Evolutionary conservation across 225 moss, liverwort and hornwort genomes (phyloP).

Genomic region (Pseudoscleropodium purum): DNA sequence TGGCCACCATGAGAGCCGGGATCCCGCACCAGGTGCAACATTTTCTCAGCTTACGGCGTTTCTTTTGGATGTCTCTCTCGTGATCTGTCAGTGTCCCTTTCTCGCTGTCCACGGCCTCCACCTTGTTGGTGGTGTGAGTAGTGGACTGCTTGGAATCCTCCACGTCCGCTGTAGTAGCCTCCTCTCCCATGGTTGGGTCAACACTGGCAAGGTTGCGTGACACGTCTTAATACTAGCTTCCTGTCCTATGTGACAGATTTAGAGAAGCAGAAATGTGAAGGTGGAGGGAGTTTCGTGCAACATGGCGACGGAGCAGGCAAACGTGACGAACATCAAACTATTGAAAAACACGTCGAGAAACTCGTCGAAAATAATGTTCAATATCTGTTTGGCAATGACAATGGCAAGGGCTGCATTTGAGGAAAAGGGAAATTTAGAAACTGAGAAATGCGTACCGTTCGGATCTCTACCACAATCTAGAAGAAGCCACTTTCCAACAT

Average conservation of each 20-base stretch:
- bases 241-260: neutral
- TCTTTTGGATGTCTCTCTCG: neutral
- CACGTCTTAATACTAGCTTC: neutral
- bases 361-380: neutral
- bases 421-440: neutral
- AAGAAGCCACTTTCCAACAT: neutral
- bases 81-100: neutral
- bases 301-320: neutral
- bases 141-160: neutral
- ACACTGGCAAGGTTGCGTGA: neutral
- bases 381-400: neutral
- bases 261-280: neutral
- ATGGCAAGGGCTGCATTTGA: neutral
- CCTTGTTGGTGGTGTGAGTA: neutral
- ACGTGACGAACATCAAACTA: neutral
- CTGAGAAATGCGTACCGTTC: neutral
- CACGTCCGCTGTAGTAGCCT: neutral
- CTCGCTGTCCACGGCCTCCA: constrained; percentile 8
- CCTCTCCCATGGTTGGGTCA: constrained; percentile 14
- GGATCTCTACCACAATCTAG: neutral
- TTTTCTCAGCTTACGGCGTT: neutral
- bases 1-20: neutral
- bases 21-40: constrained; percentile 15
- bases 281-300: neutral
- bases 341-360: neutral